phyloP scores from a whole-genome alignment of 2,329 filamentous ascomycete species.

The Colletotrichum salicis region DNA sequence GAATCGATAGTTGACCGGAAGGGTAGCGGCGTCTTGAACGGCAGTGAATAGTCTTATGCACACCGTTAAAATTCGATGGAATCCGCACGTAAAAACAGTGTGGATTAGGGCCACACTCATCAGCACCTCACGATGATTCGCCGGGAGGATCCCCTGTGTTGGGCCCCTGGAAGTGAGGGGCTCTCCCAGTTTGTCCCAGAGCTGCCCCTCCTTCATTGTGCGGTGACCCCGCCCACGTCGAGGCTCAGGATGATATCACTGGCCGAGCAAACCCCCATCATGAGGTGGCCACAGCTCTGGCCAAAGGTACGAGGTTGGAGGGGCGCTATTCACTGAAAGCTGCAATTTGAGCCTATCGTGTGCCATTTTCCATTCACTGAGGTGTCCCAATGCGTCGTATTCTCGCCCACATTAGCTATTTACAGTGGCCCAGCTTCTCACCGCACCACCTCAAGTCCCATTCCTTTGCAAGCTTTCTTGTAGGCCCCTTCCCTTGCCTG shows the following conservation, averaged over 20 bases:
- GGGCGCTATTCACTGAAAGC: constrained; percentile 3
- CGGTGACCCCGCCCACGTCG: constrained; percentile 24
- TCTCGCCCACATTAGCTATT: neutral
- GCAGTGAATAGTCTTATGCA: neutral
- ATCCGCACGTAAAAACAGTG: neutral
- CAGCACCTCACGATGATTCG: neutral
- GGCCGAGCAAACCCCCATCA: constrained; percentile 29
- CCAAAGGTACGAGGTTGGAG: neutral
- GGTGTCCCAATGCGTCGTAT: neutral
- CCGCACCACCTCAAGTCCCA: constrained; percentile 1
- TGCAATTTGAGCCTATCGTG: constrained; percentile 13
- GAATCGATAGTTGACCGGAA: neutral
- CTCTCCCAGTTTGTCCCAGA: neutral
- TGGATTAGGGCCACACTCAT: neutral
- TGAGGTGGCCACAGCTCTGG: constrained; percentile 16
- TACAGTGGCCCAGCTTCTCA: constrained; percentile 8
- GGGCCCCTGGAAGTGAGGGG: constrained; percentile 24
- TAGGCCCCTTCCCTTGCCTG: constrained; percentile 3
- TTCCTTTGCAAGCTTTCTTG: constrained; percentile 4
- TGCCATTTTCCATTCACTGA: constrained; percentile 14
- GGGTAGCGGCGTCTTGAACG: neutral
- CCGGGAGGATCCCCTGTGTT: neutral
- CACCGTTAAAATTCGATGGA: neutral
- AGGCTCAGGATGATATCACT: constrained; percentile 33
- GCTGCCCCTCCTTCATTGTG: constrained; percentile 26